Base-by-base conservation (phyloP, 2,329 filamentous ascomycete genomes). In the Aspergillus tubingensis region DNA sequence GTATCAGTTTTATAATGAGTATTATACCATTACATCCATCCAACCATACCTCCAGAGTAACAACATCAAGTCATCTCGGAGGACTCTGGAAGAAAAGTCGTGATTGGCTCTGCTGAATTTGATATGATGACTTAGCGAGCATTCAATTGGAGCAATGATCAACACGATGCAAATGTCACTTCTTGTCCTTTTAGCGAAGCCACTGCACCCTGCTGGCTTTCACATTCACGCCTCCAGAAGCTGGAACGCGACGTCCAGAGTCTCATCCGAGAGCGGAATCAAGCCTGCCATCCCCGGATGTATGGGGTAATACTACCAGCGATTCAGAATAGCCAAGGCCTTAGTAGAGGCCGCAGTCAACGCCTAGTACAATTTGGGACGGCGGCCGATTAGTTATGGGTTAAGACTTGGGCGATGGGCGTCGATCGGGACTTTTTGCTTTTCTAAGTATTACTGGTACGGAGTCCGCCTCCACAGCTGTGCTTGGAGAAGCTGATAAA, bases 381-480 rank as follows among this genome's bases (percentile, higher is more conserved):
- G 56, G 60, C 62, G 62, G 52, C 64, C 62, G 62, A 60, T 62
- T 47, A 52, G 44, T 39, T 32, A 41, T 39, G 19, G 21, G 19
- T 27, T 52, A 49, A 54, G 48, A 41, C 57, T 43, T 43, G 44
- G 57, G 51, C 39, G 60, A 48, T 55, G 43, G 23, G 21, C 43
- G 60, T 64, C 62, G 62, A 64, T 65, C 60, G 44, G 54, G 59
- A 44, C 47, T 36, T 51, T 44, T 15, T 36, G 32, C 32, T 36
- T 36, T 30, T 51, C 21, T 36, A 19, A 52, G 8, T 38, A 44
- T 41, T 15, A 52, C 23, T 58, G 48, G 36, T 57, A 52, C 32
- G 36, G 52, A 44, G 39, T 19, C 10, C 39, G 19, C n/a, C 17
- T 44, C 52, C 52, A 54, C 52, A 44, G 39, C 17, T 44, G 21